Percentiles rank a stretch among this genome's conserved stretches.
These are phyloP conservation scores for Seiridium unicorne DNA, from an alignment of 2,329 filamentous ascomycete species.

Conservation along the genomic window DNA sequence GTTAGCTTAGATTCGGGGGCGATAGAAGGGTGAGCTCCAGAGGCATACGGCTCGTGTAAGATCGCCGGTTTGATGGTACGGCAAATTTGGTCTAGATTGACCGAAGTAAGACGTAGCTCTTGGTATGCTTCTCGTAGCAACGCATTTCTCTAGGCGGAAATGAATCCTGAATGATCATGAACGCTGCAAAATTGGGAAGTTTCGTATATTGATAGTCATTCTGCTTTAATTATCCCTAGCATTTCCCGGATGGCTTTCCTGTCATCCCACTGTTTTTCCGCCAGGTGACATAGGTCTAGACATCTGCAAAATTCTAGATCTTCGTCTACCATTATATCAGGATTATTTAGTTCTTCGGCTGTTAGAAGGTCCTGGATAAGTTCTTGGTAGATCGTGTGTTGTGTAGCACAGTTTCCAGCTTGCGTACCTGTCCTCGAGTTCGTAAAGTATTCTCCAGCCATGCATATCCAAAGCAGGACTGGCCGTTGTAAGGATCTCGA, in stretches of 20 bases:
- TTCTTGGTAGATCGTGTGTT: not conserved
- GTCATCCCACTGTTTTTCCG: not conserved
- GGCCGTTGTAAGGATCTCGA: not conserved
- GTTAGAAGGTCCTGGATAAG: conserved; percentile 1
- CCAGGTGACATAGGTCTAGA: not conserved
- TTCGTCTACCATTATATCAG: not conserved
- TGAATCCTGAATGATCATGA: too few species aligned
- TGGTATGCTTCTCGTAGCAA: too few species aligned
- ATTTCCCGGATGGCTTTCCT: not conserved
- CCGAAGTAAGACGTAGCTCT: too few species aligned
- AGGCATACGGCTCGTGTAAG: too few species aligned
- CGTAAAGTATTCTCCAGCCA: conserved; percentile 5
- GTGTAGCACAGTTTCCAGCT: not conserved
- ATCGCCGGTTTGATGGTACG: too few species aligned
- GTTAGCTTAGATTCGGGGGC: too few species aligned
- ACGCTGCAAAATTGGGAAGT: too few species aligned
- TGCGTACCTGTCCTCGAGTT: not conserved
- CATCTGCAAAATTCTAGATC: conserved; percentile 8
- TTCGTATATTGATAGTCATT: too few species aligned
- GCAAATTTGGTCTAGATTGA: too few species aligned
- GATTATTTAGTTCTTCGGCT: too few species aligned
- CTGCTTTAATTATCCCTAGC: not conserved
- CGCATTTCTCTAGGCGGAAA: too few species aligned
- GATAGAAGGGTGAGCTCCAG: too few species aligned
- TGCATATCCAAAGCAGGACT: conserved; percentile 11